Conservation (phyloP, 164 flowering plant genomes). For the Sextonia rubra region DNA sequence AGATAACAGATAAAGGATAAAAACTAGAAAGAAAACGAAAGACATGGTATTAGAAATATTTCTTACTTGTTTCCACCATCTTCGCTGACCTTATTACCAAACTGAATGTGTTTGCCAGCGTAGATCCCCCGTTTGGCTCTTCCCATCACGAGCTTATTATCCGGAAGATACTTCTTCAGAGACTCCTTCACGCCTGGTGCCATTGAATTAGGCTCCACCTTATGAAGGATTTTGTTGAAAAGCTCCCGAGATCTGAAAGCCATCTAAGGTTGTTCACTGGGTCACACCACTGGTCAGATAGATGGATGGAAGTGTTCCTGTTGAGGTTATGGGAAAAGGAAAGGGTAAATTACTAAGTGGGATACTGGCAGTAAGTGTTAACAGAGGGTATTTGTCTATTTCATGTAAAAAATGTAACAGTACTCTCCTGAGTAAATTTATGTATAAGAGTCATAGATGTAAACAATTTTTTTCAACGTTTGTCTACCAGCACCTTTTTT, state of each 20-base stretch:
- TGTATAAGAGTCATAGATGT: no score
- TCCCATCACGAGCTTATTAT: slow-evolving; percentile 71
- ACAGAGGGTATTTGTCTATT: no score
- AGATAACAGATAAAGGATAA: no score
- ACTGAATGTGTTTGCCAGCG: slow-evolving; percentile 92
- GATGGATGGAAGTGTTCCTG: neutral
- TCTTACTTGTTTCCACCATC: slow-evolving; percentile 88
- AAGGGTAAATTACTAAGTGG: no score
- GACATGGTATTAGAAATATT: neutral
- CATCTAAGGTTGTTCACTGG: slow-evolving; percentile 27
- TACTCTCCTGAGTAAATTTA: no score
- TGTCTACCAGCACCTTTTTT: no score
- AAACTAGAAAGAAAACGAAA: no score
- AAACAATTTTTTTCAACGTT: no score
- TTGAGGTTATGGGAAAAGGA: neutral
- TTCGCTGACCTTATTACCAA: slow-evolving; percentile 84
- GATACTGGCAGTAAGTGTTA: no score
- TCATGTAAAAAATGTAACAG: no score
- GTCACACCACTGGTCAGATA: neutral
- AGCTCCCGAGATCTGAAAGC: slow-evolving; percentile 71
- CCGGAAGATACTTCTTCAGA: slow-evolving; percentile 48
- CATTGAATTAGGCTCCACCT: slow-evolving; percentile 62
- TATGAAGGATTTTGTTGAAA: slow-evolving; percentile 62
- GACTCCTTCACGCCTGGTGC: slow-evolving; percentile 57
- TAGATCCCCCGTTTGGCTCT: slow-evolving; percentile 91